phyloP scores from a whole-genome alignment of 208 protist species.

The Tritrichomonas musculus region DNA sequence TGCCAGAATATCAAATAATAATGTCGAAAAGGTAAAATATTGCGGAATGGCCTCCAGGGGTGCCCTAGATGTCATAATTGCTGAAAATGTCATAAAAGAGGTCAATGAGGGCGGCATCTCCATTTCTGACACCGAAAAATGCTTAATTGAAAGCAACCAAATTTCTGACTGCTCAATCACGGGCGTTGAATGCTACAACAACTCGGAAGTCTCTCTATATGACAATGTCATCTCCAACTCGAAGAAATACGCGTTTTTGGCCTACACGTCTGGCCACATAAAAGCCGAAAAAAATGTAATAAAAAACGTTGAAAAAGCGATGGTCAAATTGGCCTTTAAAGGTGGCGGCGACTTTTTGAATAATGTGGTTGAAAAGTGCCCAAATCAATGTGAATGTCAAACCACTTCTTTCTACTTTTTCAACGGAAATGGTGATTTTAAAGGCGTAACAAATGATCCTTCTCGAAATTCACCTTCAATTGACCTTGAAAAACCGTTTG shows the following conservation, averaged over 20 bases:
- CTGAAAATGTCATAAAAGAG: not conserved
- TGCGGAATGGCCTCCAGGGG: not conserved
- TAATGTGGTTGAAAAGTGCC: not conserved
- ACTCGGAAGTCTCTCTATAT: not conserved
- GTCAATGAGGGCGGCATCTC: not conserved
- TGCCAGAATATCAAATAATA: not conserved
- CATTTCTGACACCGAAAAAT: not conserved
- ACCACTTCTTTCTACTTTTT: not conserved
- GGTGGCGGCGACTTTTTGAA: not conserved
- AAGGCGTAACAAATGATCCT: not conserved
- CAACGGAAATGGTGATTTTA: not conserved
- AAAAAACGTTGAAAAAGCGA: not conserved
- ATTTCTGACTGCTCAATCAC: not conserved
- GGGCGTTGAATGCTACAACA: not conserved
- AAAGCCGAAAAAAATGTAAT: not conserved
- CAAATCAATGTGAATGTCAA: not conserved
- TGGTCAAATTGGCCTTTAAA: not conserved
- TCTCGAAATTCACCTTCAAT: not conserved
- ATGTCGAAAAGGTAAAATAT: not conserved
- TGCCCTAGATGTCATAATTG: not conserved
- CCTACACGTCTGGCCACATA: not conserved
- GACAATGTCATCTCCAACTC: not conserved
- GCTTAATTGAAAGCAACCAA: not conserved
- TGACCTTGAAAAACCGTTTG: not conserved
- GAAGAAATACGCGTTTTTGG: not conserved